Percentiles rank a stretch among this genome's conserved stretches.
These are phyloP conservation scores for Phaeotremella skinneri DNA, from an alignment of 768 basidiomycete species.

Conservation along the genomic window DNA sequence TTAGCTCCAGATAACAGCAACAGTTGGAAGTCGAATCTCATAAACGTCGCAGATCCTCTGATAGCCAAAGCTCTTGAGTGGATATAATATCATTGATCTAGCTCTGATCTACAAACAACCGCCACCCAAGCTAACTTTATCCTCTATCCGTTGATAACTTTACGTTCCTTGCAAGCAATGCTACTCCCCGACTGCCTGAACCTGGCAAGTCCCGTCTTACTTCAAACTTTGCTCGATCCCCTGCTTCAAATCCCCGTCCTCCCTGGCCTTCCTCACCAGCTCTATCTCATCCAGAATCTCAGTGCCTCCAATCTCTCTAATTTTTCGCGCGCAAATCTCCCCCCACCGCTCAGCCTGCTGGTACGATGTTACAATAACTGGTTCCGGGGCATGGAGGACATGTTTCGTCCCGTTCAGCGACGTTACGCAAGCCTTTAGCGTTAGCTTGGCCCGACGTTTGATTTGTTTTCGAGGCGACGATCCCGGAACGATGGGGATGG, in stretches of 20 bases:
- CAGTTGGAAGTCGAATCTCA: no score
- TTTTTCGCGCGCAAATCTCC: slow-evolving; percentile 60
- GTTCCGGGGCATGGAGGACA: slow-evolving; percentile 64
- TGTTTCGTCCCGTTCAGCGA: slow-evolving; percentile 70
- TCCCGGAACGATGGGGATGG: slow-evolving; percentile 5
- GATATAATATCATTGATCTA: no score
- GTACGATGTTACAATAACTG: slow-evolving; percentile 56
- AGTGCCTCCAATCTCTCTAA: slow-evolving; percentile 71
- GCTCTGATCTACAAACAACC: no score
- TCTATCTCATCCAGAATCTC: slow-evolving; percentile 80
- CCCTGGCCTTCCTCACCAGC: slow-evolving; percentile 59
- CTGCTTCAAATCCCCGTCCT: slow-evolving; percentile 53
- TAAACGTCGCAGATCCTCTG: no score
- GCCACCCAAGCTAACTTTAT: no score
- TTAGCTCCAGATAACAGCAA: no score
- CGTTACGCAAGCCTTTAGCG: slow-evolving; percentile 78
- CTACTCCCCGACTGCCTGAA: no score
- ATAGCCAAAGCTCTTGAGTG: no score
- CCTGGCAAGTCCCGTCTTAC: background rate
- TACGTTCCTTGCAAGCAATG: no score
- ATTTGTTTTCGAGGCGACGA: background rate
- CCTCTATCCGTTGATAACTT: no score
- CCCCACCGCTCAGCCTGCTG: slow-evolving; percentile 72
- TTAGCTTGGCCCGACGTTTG: slow-evolving; percentile 54
- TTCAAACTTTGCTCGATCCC: slow-evolving; percentile 22